Conservation (phyloP, 148 eudicot genomes). For the Fagopyrum tataricum region DNA sequence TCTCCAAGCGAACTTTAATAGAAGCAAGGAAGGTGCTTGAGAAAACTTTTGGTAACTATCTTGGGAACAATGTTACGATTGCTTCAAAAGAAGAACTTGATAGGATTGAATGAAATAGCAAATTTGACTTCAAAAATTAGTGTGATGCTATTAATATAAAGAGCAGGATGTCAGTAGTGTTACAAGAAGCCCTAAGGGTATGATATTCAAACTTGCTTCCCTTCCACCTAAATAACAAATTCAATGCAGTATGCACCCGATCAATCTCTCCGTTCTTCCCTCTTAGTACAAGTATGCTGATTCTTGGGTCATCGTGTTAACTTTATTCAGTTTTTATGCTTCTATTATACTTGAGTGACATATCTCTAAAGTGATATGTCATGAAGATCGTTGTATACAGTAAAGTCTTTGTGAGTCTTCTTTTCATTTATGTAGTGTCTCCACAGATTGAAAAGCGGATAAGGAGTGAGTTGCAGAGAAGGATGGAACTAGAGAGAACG, state of each 20-base stretch:
- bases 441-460: conserved; percentile 59
- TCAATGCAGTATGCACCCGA: background rate
- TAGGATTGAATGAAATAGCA: conserved; percentile 68
- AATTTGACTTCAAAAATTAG: conserved; percentile 56
- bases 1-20: conserved; percentile 66
- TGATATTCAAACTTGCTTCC: conserved; percentile 4
- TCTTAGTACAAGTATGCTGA: too few relatives aligned
- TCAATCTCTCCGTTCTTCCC: background rate
- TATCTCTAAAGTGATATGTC: background rate
- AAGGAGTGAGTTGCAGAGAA: conserved; percentile 52
- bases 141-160: conserved; percentile 81
- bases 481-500: conserved; percentile 77
- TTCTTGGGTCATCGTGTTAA: background rate
- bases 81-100: conserved; percentile 88
- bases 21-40: conserved; percentile 96
- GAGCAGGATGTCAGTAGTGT: conserved; percentile 54
- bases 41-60: conserved; percentile 97
- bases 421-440: background rate
- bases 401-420: background rate
- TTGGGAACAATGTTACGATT: conserved; percentile 95
- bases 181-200: conserved; percentile 88
- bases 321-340: background rate
- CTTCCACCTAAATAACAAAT: background rate
- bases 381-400: background rate
- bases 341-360: background rate